Base-by-base conservation (phyloP, 2,329 filamentous ascomycete genomes). In the Aspergillus unguis region DNA sequence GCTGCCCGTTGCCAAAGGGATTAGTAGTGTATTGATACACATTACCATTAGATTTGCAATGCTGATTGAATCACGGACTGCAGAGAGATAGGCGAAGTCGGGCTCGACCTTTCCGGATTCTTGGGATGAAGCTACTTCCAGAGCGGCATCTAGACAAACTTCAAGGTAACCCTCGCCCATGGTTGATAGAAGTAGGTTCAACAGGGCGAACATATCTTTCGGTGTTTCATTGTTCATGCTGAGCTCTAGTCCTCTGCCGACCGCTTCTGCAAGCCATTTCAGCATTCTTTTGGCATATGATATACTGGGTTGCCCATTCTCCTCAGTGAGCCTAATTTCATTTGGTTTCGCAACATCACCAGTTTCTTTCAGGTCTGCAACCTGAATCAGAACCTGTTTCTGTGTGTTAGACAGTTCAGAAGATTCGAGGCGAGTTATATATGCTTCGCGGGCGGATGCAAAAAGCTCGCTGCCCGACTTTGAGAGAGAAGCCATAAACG, bases 281-380 rank as follows among this genome's bases (percentile, higher is more conserved):
- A 99, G 81, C 92, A 99, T 99, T 52, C 94, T 84, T 74, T 97
- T 97, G n/a, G 92, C 90, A 68, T 88, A 91, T n/a, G 84, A 79
- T 4, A 95, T 78, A 60, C 86, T 92, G 27, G 97, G 77, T 52
- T 85, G 80, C 32, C 94, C 94, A 65, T 99, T 92, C 65, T 92
- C 85, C 54, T 97, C 94, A 0, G 87, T 86, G 31, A 97, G 88
- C 67, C 95, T 92, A 53, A 95, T 90, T 48, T 96, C 92, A 60
- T 88, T 87, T 70, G 90, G 88, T 64, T 87, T 85, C 26, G 69
- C 65, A 58, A 82, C 84, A 56, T 86, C 85, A 3, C 60, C 63
- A 45, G 88, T 84, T 58, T 92, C 86, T 58, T 80, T 81, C 46
- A 97, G 76, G 17, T 92, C 91, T 55, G 92, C 94, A 56, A 99